Evolutionary conservation across 192 early-diverging fungal genomes (phyloP), one percentile per base, ranked within the genome.

Genomic region (Linnemannia schmuckeri): DNA sequence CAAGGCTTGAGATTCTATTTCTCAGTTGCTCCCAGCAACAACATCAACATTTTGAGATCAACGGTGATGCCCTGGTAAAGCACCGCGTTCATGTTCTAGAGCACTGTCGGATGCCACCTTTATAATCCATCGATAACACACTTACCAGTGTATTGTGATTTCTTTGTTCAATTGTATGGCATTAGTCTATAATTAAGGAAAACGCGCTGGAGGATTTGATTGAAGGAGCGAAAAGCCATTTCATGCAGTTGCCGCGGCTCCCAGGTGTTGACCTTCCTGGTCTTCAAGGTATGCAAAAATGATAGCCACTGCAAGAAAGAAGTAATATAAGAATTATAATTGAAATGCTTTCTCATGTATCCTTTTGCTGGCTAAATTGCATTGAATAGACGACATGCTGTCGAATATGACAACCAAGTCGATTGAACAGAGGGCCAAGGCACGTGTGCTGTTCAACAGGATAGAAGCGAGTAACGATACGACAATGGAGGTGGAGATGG

Each of bases 371-470:
- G 18, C 70, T 24, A 12, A 20, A 18, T 8, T 13, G 20, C 22
- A 40, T 38, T 42, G 42, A 24, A 70, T 41, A 72, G 41, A 27
- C 9, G 70, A 72, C 22, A 38, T 13, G 20, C 38, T 76, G n/a
- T 66, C 75, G 10, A 57, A 66, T 40, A 42, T 72, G 38, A 13
- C 68, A 46, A 42, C 66, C 12, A 18, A 33, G 66, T 70, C 35
- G 9, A 68, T 75, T 42, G 63, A 81, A 33, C 55, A 66, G 49
- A 74, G 49, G 73, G 44, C 79, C 13, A 81, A 81, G 30, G 79
- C 79, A 30, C 55, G 79, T 38, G 63, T 81, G 30, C n/a, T 81
- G 22, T 75, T 75, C 42, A 35, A 37, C 35, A 74, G 72, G 79
- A 68, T 81, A 66, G 27, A 33, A 33, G 12, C 30, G 44, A n/a